Evolutionary conservation across 2,329 filamentous ascomycete genomes (phyloP), one percentile per base, ranked within the genome.

Genomic region (Daldinia sp.): DNA sequence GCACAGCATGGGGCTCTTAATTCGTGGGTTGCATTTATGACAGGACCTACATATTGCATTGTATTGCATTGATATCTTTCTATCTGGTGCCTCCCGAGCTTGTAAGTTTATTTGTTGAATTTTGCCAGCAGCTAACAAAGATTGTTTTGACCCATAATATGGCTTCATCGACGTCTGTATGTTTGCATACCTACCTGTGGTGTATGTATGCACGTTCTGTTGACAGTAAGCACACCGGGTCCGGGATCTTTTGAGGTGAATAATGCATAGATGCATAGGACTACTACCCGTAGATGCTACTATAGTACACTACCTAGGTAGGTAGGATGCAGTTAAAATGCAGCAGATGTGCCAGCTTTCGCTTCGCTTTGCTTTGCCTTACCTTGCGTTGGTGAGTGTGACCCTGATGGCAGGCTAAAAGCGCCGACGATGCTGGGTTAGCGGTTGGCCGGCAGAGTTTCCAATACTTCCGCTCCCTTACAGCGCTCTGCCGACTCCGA

Each of bases 401-500:
- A 69, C 66, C 57, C 50, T 66, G 50, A 56, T 60, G 68, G 65
- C 46, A 67, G 66, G 69, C 69, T 71, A 69, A 71, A 67, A 67
- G 50, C 54, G 60, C 69, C 60, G 51, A 65, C 44, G 51, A 58
- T 28, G 41, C 56, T 61, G 35, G 26, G 46, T 51, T 33, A 26
- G n/a, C 20, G 51, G 54, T 59, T 60, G 39, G 61, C 37, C 65
- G 66, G 69, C 66, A 69, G 53, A 67, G 35, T n/a, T 56, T 56
- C 39, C 56, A 28, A 60, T 44, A 33, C 46, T 59, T 50, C 33
- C 55, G 37, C 26, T 12, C 35, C 54, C 23, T 65, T 59, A 41
- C 37, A 39, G 18, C 53, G 18, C 18, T 63, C 54, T 62, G 3
- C 46, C 30, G n/a, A 57, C 28, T 50, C 46, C 26, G 46, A 30